Evolutionary conservation across 176 grass and related monocot genomes (phyloP), one percentile per base, ranked within the genome.

Genomic region (Carex parvula): DNA sequence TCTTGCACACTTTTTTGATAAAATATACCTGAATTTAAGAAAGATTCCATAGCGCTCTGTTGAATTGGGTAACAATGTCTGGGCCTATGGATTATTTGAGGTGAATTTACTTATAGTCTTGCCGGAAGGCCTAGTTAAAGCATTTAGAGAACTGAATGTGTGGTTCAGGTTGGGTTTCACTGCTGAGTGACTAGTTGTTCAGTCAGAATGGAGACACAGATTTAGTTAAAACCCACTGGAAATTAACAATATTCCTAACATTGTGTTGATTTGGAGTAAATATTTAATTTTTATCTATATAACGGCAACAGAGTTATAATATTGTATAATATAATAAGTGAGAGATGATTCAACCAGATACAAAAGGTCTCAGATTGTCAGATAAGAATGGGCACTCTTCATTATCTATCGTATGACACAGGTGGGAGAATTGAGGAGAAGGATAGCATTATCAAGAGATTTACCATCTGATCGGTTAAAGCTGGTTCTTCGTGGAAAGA

Each of bases 381-480:
- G 42, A 41, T 22, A 20, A 52, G 70, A 73, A 22, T 17, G 18
- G 39, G 9, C 44, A 74, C 11, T 52, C 42, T 39, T 35, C 46
- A 52, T 82, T 52, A 42, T 50, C 29, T 82, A 12, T 46, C n/a
- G 52, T 82, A 21, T 24, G 33, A 54, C n/a, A 17, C 42, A 97
- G 92, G 83, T 92, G 7, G 79, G 86, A 70, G 94, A 97, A 84
- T 77, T 97, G 54, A 86, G 88, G 67, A 79, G 33, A 69, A 69
- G 87, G 75, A 64, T 97, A 30, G 94, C 91, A 13, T 80, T 71
- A 58, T 76, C 83, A 26, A 85, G 88, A 48, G 84, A 68, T 76
- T 85, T 97, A 60, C 83, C 86, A 5, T 80, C 87, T 72, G 91
- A 86, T 24, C 90, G 92, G 11, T 84, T 97, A 78, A 93, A 92